Conservation (phyloP, 75 land plant genomes). For the Sequoia sempervirens region DNA sequence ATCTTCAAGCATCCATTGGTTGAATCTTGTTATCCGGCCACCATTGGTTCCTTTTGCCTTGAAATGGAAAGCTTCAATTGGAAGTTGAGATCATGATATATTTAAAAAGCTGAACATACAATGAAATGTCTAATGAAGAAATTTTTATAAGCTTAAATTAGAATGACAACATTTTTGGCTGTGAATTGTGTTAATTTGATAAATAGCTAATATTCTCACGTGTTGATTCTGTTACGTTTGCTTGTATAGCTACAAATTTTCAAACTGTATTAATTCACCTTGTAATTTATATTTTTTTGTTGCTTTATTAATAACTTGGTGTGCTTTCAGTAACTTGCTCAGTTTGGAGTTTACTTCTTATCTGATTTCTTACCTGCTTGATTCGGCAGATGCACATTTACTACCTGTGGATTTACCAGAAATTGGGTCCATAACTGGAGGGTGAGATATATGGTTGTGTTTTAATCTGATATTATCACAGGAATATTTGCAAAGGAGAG, state of each 20-base stretch:
- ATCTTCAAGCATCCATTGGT: no score
- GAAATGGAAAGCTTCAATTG: no score
- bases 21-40: no score
- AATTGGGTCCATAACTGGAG: slow-evolving; percentile 58
- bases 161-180: not conserved
- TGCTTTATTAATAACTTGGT: not conserved
- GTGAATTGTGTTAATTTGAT: not conserved
- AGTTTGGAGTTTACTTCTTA: not conserved
- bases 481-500: not conserved
- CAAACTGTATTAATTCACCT: not conserved
- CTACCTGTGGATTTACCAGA: slow-evolving; percentile 88
- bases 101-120: no score
- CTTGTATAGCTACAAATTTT: not conserved
- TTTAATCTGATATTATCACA: not conserved
- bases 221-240: not conserved
- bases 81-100: no score
- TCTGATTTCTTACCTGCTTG: not conserved
- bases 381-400: slow-evolving; percentile 71
- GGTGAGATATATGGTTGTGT: slow-evolving; percentile 27
- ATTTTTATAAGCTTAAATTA: no score
- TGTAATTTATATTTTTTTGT: not conserved
- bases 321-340: not conserved
- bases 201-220: not conserved
- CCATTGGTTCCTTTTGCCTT: no score
- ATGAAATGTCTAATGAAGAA: no score